These are phyloP conservation scores for Sordariomycetes sp. DNA, from an alignment of 2,329 filamentous ascomycete genomes.

Conservation along the genomic window DNA sequence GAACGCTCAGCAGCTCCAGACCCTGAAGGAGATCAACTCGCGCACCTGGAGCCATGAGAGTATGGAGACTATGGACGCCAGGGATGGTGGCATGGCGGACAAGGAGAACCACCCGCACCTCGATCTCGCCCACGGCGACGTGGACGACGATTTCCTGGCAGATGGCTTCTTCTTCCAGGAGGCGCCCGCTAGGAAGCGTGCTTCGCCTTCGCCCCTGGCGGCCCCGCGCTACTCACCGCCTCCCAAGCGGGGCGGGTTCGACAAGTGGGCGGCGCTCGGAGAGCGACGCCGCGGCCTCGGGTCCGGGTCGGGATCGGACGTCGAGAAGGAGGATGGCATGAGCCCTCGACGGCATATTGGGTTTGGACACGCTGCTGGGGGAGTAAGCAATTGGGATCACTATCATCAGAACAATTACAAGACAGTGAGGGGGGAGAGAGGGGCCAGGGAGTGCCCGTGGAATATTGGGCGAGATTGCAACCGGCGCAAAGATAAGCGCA, in stretches of 20 bases:
- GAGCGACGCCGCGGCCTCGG: conserved; percentile 65
- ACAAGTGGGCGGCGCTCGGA: conserved; percentile 86
- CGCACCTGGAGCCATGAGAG: conserved; percentile 73
- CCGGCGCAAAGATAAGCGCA: conserved; percentile 50
- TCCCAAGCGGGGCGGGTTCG: conserved; percentile 51
- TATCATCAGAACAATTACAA: conserved; percentile 21
- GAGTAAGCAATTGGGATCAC: conserved; percentile 34
- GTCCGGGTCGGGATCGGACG: conserved; percentile 35
- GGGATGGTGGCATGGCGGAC: conserved; percentile 18
- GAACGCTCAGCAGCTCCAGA: conserved; percentile 23
- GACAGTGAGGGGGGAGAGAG: conserved; percentile 31
- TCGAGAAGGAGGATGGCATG: conserved; percentile 36
- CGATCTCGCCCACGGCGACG: conserved; percentile 29
- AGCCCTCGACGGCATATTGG: conserved; percentile 33
- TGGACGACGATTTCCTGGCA: conserved; percentile 54
- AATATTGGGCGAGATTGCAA: conserved; percentile 49
- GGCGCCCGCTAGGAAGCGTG: background rate
- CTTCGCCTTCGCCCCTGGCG: conserved; percentile 21
- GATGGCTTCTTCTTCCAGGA: conserved; percentile 70
- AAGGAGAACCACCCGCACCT: conserved; percentile 11
- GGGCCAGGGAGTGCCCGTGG: conserved; percentile 43
- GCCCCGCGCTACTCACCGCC: conserved; percentile 52
- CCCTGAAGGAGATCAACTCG: conserved; percentile 57
- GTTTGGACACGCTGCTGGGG: conserved; percentile 35
- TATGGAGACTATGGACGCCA: conserved; percentile 22